Percentiles rank a stretch among this genome's conserved stretches.
These are phyloP conservation scores for Acephala macrosclerotiorum DNA, from an alignment of 2,329 filamentous ascomycete genomes.

Conservation along the genomic window DNA sequence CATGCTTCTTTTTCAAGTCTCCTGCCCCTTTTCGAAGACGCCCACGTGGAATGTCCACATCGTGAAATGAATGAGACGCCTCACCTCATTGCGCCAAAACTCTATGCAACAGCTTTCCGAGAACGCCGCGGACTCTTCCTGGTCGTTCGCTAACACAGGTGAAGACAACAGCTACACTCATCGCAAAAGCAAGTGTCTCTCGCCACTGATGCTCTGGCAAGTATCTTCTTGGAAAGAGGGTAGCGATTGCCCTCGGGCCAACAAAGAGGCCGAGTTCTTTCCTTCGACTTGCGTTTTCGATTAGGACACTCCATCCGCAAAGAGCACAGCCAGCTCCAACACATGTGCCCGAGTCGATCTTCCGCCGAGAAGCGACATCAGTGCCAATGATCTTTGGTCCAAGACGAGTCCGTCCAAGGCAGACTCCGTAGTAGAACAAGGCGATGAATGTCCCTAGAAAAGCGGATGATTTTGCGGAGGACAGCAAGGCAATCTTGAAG, in stretches of 20 bases:
- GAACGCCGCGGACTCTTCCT: slow-evolving; percentile 69
- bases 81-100: slow-evolving; percentile 32
- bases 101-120: slow-evolving; percentile 63
- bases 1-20: not conserved
- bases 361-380: slow-evolving; percentile 54
- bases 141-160: slow-evolving; percentile 70
- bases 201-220: slow-evolving; percentile 66
- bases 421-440: slow-evolving; percentile 86
- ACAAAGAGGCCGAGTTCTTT: slow-evolving; percentile 85
- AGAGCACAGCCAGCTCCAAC: slow-evolving; percentile 75
- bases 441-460: slow-evolving; percentile 82
- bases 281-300: slow-evolving; percentile 70
- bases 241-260: slow-evolving; percentile 78
- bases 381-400: slow-evolving; percentile 73
- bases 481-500: slow-evolving; percentile 57
- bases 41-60: not conserved
- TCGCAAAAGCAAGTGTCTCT: slow-evolving; percentile 71
- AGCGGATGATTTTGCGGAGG: slow-evolving; percentile 73
- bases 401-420: slow-evolving; percentile 75
- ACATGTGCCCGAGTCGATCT: slow-evolving; percentile 69
- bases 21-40: not conserved
- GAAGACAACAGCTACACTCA: slow-evolving; percentile 74
- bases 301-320: slow-evolving; percentile 83
- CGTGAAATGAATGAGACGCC: not conserved
- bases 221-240: slow-evolving; percentile 76